Evolutionary conservation across 257 asterid species (phyloP).

Genomic region (Mentha longifolia): DNA sequence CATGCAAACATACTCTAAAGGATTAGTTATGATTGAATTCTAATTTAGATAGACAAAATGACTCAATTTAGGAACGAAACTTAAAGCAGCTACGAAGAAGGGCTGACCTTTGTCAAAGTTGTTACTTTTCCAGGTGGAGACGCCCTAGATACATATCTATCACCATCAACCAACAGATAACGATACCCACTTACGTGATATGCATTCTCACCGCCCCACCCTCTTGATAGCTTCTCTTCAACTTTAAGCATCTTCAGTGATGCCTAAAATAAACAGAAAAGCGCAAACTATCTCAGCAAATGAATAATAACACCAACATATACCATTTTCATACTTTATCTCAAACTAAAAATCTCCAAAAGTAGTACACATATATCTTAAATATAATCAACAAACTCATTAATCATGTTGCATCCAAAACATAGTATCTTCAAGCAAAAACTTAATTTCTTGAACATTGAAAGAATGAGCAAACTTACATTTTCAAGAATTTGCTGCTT

Average conservation of each 20-base stretch:
- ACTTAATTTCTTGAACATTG: not conserved
- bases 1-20: not conserved
- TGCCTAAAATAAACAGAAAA: constrained; percentile 56
- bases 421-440: constrained; percentile 20
- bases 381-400: constrained; percentile 18
- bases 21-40: not conserved
- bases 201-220: constrained; percentile 99
- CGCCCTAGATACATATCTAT: constrained; percentile 76
- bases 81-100: constrained; percentile 22
- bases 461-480: constrained; percentile 49
- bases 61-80: constrained; percentile 7
- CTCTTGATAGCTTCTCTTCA: constrained; percentile 95
- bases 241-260: constrained; percentile 68
- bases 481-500: constrained; percentile 84
- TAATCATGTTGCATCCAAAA: constrained; percentile 19
- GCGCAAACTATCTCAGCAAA: constrained; percentile 16
- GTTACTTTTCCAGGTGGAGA: constrained; percentile 99
- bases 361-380: constrained; percentile 13
- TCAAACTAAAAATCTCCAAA: not conserved
- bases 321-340: not conserved
- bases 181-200: constrained; percentile 97
- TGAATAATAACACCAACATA: constrained; percentile 20
- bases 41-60: constrained; percentile 4
- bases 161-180: constrained; percentile 86
- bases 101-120: constrained; percentile 80